Conservation (phyloP, 306 rosid species). For the Glycine latifolia region DNA sequence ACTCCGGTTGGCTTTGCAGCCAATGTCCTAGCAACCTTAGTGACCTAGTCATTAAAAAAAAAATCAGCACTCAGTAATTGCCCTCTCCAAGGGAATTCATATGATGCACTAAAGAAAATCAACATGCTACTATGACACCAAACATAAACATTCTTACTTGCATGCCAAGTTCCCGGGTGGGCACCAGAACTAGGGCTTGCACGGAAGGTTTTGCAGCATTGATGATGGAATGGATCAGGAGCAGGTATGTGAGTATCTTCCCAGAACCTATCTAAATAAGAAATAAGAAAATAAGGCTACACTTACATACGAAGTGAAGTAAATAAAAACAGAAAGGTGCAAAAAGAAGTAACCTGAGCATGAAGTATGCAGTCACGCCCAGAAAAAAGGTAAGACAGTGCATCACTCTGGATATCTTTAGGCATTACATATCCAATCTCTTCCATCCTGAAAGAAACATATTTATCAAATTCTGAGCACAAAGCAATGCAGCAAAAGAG, state of each 20-base stretch:
- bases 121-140: constrained; percentile 2
- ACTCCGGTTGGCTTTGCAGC: constrained; percentile 68
- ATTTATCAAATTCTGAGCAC: neutral
- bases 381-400: constrained; percentile 73
- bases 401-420: constrained; percentile 75
- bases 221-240: constrained; percentile 74
- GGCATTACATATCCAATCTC: constrained; percentile 81
- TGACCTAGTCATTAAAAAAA: constrained; percentile 58
- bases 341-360: constrained; percentile 74
- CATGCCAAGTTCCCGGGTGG: constrained; percentile 96
- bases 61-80: constrained; percentile 30
- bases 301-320: neutral
- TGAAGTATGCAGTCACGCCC: constrained; percentile 87
- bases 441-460: constrained; percentile 65
- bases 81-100: neutral
- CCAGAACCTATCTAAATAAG: constrained; percentile 95
- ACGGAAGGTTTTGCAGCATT: constrained; percentile 64
- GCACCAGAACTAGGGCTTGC: constrained; percentile 89
- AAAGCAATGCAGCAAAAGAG: neutral
- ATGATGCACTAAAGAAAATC: neutral
- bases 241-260: constrained; percentile 90
- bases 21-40: constrained; percentile 86
- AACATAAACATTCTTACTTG: constrained; percentile 67
- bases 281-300: constrained; percentile 10
- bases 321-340: neutral